phyloP scores from a whole-genome alignment of 1,284 basidiomycete genomes.

The Puccinia hordei region DNA sequence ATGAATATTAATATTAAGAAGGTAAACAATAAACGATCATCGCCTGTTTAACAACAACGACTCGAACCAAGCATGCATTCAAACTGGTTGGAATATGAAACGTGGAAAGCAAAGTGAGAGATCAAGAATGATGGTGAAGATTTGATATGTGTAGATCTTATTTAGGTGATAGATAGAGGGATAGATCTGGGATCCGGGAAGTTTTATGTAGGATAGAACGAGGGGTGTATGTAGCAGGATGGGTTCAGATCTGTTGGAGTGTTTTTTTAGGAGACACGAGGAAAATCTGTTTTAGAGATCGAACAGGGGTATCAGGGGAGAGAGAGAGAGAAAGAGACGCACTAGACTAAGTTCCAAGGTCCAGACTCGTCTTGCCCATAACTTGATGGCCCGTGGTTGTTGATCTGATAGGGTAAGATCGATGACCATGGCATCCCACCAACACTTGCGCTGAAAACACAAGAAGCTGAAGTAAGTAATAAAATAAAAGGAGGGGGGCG shows the following conservation, averaged over 20 bases:
- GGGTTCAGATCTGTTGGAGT: background rate
- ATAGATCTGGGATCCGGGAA: constrained; percentile 6
- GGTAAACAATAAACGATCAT: background rate
- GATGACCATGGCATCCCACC: constrained; percentile 98
- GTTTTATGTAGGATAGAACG: background rate
- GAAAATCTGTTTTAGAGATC: background rate
- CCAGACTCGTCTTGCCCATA: constrained; percentile 98
- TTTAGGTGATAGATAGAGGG: background rate
- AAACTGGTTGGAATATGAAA: background rate
- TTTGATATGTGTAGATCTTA: background rate
- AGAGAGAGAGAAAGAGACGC: constrained; percentile 59
- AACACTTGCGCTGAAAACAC: constrained; percentile 81
- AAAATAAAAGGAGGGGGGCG: background rate
- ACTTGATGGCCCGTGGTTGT: constrained; percentile 70
- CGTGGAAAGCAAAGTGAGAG: background rate
- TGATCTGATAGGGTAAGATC: constrained; percentile 68
- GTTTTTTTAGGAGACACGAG: background rate
- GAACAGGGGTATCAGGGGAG: background rate
- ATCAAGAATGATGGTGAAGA: background rate
- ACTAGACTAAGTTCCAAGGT: constrained; percentile 94
- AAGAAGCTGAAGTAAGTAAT: background rate
- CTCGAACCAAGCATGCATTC: background rate
- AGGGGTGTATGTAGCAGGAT: background rate
- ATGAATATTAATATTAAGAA: background rate
- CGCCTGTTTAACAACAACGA: background rate